A percentile compares a stretch with the other conserved stretches of the same genome.
phyloP scores from a whole-genome alignment of 176 grass and related monocot species.

The bread wheat (Triticum aestivum) region DNA sequence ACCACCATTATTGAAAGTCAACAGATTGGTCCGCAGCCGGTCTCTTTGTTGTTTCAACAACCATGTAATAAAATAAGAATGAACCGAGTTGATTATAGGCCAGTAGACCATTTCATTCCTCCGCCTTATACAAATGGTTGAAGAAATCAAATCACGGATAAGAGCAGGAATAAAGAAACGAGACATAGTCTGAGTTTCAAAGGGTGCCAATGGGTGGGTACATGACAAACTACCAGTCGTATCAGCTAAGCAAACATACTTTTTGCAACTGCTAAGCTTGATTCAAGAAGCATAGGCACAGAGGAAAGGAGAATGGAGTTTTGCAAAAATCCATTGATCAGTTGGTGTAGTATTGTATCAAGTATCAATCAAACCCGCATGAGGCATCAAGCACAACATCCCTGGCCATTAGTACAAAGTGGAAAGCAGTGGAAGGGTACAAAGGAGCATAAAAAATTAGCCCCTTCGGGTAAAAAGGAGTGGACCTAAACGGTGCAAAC shows the following conservation, averaged over 20 bases:
- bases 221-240: constrained; percentile 4
- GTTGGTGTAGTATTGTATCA: not conserved
- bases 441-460: not conserved
- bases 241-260: not conserved
- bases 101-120: not conserved
- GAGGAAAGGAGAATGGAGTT: not conserved
- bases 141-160: not conserved
- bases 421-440: not conserved
- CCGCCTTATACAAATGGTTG: not conserved
- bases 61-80: not conserved
- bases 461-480: not conserved
- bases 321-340: not conserved
- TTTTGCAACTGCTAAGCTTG: constrained; percentile 12
- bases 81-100: not conserved
- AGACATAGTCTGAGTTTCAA: not conserved
- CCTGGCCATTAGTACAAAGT: not conserved
- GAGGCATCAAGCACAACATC: not conserved
- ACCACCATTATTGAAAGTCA: not conserved
- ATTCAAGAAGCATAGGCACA: not conserved
- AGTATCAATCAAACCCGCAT: not conserved
- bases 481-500: not conserved
- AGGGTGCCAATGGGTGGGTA: not conserved
- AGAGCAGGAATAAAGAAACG: not conserved
- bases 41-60: not conserved
- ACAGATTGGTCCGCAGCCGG: not conserved